Evolutionary conservation across 495 filamentous ascomycete genomes (phyloP).

Genomic region (Hyphodiscus hymeniophilus): DNA sequence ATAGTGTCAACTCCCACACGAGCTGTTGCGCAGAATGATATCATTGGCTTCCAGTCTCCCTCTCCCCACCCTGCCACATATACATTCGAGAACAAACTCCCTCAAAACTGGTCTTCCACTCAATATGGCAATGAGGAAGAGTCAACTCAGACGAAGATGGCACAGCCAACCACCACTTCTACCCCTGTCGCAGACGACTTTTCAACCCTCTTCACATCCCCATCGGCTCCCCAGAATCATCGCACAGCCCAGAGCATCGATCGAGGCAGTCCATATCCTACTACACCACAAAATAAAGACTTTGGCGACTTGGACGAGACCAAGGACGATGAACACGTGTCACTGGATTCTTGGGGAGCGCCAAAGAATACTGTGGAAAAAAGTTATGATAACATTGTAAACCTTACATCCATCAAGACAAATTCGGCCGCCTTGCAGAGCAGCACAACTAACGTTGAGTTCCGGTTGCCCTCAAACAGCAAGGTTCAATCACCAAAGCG

Average conservation of each 20-base stretch:
- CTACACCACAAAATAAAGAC: conserved; percentile 1
- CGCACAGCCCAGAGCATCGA: background rate
- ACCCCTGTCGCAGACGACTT: conserved; percentile 1
- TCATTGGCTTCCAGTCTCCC: background rate
- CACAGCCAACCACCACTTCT: background rate
- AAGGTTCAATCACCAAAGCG: conserved; percentile 1
- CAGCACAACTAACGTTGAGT: conserved; percentile 11
- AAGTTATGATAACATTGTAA: background rate
- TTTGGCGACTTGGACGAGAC: background rate
- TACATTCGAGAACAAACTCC: background rate
- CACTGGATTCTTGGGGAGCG: conserved; percentile 1
- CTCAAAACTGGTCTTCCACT: background rate
- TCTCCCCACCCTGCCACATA: background rate
- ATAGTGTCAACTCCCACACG: background rate
- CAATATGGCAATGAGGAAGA: background rate
- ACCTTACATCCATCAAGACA: background rate
- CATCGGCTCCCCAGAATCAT: conserved; percentile 1
- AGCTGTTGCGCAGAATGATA: background rate
- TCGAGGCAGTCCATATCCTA: background rate
- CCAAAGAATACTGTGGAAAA: background rate
- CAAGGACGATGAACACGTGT: conserved; percentile 1
- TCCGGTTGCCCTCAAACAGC: conserved; percentile 1
- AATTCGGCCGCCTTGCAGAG: background rate
- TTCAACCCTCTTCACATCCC: conserved; percentile 4
- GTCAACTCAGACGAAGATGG: background rate